Base-by-base conservation (phyloP, 2,329 filamentous ascomycete species). In the Allantophomopsis cytisporea region DNA sequence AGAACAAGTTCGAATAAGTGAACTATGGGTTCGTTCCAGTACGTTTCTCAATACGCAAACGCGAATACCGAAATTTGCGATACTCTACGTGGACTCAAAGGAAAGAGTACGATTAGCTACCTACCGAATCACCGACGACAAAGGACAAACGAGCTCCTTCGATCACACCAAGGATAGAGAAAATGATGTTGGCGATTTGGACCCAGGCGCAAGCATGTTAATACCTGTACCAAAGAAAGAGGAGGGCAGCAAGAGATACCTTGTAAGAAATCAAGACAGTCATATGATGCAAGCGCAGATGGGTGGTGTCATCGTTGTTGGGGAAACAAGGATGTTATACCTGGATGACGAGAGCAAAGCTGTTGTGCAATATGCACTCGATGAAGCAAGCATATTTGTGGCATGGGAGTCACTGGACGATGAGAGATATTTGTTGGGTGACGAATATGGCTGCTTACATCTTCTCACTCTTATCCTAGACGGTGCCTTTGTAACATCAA, bases 381-480 rank as follows among this genome's bases (percentile, higher is more conserved):
- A 75, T 1, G 78, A 89, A 41, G 74, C 87, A 1, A 86, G 82
- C 2, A 80, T 94, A 30, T 96, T 93, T 50, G 81, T 91, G n/a
- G 78, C 86, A 2, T 98, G 89, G 88, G 83, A 83, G 45, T 76
- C 80, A 50, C 78, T 91, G 38, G 84, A 96, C 51, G 75, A 77
- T 17, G 79, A 81, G 31, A 73, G 81, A 51, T 96, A 87, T 63
- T 67, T 95, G n/a, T 63, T 98, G 2, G 87, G 83, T 2, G 91
- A 98, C 55, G 87, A 95, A 50, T 95, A 91, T 54, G 89, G 91
- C 13, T 73, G 72, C 37, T 60, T 98, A 17, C 87, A 89, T 54
- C 65, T 95, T n/a, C 64, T 98, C 31, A 86, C 86, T 55, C 73
- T 98, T 11, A 60, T 82, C 12, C 68, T 85, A 2, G 68, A 69